A percentile compares a stretch with the other conserved stretches of the same genome.
Evolutionary conservation across 2,329 filamentous ascomycete species (phyloP).

Genomic region (Colletotrichum godetiae): DNA sequence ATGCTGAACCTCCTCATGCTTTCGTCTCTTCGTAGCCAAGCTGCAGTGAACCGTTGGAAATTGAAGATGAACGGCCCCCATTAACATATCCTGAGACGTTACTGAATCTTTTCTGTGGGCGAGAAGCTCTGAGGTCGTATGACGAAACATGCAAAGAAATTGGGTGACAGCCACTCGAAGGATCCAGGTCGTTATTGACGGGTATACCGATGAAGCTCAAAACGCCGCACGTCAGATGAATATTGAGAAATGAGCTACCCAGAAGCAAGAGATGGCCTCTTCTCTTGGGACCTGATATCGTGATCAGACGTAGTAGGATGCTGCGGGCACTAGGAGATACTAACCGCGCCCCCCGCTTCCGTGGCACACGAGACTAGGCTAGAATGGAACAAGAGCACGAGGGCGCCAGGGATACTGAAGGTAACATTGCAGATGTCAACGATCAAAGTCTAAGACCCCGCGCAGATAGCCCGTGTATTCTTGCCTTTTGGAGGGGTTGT

Average conservation of each 20-base stretch:
- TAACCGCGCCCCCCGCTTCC: constrained; percentile 9
- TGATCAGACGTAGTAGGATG: neutral
- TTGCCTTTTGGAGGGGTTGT: neutral
- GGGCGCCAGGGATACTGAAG: neutral
- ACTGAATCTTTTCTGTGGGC: neutral
- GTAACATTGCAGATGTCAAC: neutral
- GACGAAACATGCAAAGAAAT: neutral
- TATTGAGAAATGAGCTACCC: neutral
- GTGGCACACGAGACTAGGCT: neutral
- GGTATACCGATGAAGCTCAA: constrained; percentile 2
- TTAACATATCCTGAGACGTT: neutral
- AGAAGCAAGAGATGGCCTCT: too few relatives aligned
- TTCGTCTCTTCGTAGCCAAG: neutral
- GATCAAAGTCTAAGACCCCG: neutral
- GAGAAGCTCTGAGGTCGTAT: neutral
- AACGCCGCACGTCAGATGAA: constrained; percentile 27
- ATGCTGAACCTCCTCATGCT: too few relatives aligned
- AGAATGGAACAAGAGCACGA: neutral
- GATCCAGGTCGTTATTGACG: neutral
- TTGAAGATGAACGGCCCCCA: neutral
- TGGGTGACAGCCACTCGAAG: neutral
- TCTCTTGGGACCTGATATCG: neutral
- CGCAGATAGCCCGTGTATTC: neutral
- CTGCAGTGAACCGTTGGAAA: neutral
- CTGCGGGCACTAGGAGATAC: constrained; percentile 7